Base-by-base conservation (phyloP, 2,329 filamentous ascomycete species). In the Cercospora canescens region DNA sequence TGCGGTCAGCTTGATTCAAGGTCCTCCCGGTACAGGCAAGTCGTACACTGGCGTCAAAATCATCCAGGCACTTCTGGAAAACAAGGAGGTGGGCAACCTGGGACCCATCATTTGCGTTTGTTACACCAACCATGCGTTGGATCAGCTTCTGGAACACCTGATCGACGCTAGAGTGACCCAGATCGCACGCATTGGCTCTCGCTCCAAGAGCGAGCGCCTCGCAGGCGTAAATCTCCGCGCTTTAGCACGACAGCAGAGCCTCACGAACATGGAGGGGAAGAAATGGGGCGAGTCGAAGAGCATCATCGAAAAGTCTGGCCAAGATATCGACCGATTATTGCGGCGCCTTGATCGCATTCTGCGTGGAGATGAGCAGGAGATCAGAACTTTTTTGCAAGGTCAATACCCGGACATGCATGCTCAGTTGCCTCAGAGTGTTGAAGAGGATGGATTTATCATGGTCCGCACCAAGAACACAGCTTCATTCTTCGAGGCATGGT, bases 21-120 rank as follows among this genome's bases (percentile, higher is more conserved):
- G 91, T 0, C 91, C 91, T 1, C 91, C 91, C 70, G 90, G 87
- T 0, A 93, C 90, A 0, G 75, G 89, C 0, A 94, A 94, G 70
- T 92, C 89, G 0, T 91, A 91, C 67, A 84, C 92, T 2, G 91
- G 91, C 0, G 87, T 89, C 0, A 78, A 90, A 2, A 79, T 89
- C 1, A 84, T 86, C 0, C 88, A 88, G 60, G 76, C 81, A 0
- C 73, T 93, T 0, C 77, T 87, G 21, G 74, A 85, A 0, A 71
- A 81, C 5, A 87, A 85, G 0, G 21, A 70, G 0, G 79, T 85
- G 30, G 85, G 75, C 0, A 84, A 93, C 0, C 79, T 94, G 0
- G 85, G 93, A 0, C 83, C 83, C 0, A 81, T 86, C 5, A 68
- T 86, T 5, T 79, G 77, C 60, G 79, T 83, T 0, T 83, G 79